Evolutionary conservation across 768 basidiomycete species (phyloP).

Genomic region (Hortiboletus campestris): DNA sequence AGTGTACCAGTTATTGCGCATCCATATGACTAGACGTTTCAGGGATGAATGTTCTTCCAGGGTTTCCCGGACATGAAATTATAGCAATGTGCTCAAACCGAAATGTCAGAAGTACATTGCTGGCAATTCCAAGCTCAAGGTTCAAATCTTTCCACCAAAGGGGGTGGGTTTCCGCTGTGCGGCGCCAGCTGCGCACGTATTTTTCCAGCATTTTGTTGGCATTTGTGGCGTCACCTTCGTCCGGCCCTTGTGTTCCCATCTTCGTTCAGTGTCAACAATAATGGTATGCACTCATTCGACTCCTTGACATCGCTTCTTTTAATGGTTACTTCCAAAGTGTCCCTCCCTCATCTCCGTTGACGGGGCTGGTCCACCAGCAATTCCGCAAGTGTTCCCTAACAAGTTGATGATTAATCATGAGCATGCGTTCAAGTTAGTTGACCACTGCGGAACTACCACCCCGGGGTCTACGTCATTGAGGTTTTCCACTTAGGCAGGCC

Average conservation of each 20-base stretch:
- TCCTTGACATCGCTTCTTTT: slow-evolving; percentile 14
- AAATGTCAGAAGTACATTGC: not conserved
- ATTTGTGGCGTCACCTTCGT: slow-evolving; percentile 18
- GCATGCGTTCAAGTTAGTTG: not conserved
- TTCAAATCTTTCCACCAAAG: slow-evolving; percentile 3
- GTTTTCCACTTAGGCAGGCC: not conserved
- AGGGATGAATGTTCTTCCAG: slow-evolving; percentile 8
- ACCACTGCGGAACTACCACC: not conserved
- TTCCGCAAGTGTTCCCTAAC: not conserved
- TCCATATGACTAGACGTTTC: slow-evolving; percentile 17
- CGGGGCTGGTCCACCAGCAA: not conserved
- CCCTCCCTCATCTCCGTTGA: slow-evolving; percentile 25
- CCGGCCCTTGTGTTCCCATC: slow-evolving; percentile 1
- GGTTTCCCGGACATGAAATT: slow-evolving; percentile 4
- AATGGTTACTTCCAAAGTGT: slow-evolving; percentile 6
- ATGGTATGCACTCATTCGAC: slow-evolving; percentile 11
- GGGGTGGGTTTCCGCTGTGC: slow-evolving; percentile 3
- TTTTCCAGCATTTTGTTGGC: slow-evolving; percentile 1
- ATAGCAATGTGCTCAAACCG: not conserved
- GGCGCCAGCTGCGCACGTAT: slow-evolving; percentile 1
- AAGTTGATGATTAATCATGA: not conserved
- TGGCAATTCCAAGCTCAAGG: slow-evolving; percentile 14
- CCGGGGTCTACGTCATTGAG: not conserved
- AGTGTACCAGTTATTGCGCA: slow-evolving; percentile 22
- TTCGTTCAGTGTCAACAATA: slow-evolving; percentile 3